Percentiles rank a stretch among this genome's conserved stretches.
Evolutionary conservation across 257 asterid genomes (phyloP).

Genomic region (Scutellaria barbata): DNA sequence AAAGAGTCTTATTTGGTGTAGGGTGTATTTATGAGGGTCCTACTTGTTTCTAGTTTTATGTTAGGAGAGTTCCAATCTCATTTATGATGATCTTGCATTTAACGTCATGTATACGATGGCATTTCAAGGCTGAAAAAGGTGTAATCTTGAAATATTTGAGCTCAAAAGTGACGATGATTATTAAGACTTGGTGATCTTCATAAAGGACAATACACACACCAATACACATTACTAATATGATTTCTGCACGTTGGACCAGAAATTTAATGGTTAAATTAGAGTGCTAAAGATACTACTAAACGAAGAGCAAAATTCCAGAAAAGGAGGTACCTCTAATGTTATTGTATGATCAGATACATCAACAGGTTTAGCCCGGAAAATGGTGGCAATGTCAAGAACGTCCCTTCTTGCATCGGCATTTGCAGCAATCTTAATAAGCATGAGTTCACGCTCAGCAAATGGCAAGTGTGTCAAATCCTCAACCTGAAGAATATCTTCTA

Average conservation of each 20-base stretch:
- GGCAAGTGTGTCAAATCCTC: constrained; percentile 76
- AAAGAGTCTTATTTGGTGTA: no score
- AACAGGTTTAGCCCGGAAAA: constrained; percentile 89
- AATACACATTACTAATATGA: neutral
- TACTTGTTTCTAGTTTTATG: no score
- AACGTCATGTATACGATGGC: no score
- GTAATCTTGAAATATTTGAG: no score
- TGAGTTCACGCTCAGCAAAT: constrained; percentile 90
- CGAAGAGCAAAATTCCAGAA: constrained; percentile 13
- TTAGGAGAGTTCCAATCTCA: neutral
- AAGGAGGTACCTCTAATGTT: constrained; percentile 68
- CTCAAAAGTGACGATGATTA: neutral
- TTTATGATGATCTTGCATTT: neutral
- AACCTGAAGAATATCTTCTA: constrained; percentile 50
- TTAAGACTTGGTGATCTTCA: neutral
- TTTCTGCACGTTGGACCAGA: neutral
- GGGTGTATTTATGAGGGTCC: no score
- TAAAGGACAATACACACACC: no score
- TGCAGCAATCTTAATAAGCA: constrained; percentile 85
- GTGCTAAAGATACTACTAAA: constrained; percentile 1
- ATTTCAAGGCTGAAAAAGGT: no score
- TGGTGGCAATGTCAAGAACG: constrained; percentile 85
- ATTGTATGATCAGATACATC: constrained; percentile 93
- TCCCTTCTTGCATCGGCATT: constrained; percentile 84
- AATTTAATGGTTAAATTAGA: constrained; percentile 17